Base-by-base conservation (phyloP, 129 eudicot species). In the Pittosporum tobira region DNA sequence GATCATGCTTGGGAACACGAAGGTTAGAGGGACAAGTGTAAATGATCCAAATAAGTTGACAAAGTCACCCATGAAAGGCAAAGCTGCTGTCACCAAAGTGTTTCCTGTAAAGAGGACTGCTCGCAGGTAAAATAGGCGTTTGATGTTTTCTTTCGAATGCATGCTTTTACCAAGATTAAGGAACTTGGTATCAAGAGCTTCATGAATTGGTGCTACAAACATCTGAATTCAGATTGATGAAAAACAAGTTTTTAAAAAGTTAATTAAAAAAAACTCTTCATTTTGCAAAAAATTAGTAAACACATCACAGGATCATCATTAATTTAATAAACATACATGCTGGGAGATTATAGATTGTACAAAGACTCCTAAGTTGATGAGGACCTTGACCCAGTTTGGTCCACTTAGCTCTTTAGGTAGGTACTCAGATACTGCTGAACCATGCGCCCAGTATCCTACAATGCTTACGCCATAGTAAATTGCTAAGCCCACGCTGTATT, bases 21-120 rank as follows among this genome's bases (percentile, higher is more conserved):
- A 80, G 25, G 86, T 80, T 64, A 80, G 51, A 51, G 76, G 70
- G 31, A 80, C 48, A 56, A 80, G 79, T 16, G 76, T 56, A 58
- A 80, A 75, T 24, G 82, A 80, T 63, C 82, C 79, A 27, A 68
- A 43, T 51, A 80, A 63, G 71, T 75, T 80, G 25, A 72, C 68
- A 59, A 80, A 67, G 70, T 80, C 86, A 0, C 82, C 82, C 79
- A 80, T 80, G 46, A 80, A 80, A 19, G 86, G 86, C 55, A 76
- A 67, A 16, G 86, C 82, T 37, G 86, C 79, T 9, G 82, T 57
- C 71, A 75, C 86, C 12, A 68, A 23, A 18, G 86, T 75, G 31
- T 64, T 75, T 43, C 70, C 68, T 6, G 79, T n/a, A 34, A 80
- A 75, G 48, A 80, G 28, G 61, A 54, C 5, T 54, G 73, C 81